Evolutionary conservation across 768 basidiomycete genomes (phyloP).

Genomic region (Xerocomellus amylosporus): DNA sequence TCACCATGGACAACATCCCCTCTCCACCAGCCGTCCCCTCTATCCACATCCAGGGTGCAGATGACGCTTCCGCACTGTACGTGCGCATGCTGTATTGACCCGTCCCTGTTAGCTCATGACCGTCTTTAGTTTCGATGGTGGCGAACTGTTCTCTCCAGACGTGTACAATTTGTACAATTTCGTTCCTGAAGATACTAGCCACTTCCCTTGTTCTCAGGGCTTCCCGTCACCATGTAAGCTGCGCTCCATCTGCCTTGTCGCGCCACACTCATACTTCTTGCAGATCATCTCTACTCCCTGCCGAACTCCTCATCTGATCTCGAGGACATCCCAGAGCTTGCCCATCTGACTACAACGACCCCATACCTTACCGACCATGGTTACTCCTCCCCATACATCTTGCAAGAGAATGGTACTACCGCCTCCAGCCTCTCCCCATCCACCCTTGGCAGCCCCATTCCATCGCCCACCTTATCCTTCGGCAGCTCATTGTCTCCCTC

Average conservation of each 20-base stretch:
- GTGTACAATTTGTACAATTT: not conserved
- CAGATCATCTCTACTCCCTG: not conserved
- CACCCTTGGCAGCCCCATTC: conserved; percentile 13
- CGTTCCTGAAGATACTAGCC: not conserved
- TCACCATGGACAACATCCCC: conserved; percentile 13
- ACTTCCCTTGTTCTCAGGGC: conserved; percentile 1
- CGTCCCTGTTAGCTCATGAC: conserved; percentile 8
- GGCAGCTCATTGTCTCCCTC: conserved; percentile 23
- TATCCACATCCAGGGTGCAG: conserved; percentile 15
- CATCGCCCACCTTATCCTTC: conserved; percentile 29
- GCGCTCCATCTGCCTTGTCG: not conserved
- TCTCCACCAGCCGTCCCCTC: conserved; percentile 12
- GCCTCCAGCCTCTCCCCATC: conserved; percentile 8
- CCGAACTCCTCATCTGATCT: conserved; percentile 1
- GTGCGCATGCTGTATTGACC: conserved; percentile 5
- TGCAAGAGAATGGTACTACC: conserved; percentile 7
- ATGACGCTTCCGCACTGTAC: conserved; percentile 13
- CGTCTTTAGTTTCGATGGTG: conserved; percentile 7
- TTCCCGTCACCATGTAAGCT: conserved; percentile 7
- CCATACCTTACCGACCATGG: conserved; percentile 8
- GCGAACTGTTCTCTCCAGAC: not conserved
- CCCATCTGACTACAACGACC: conserved; percentile 6
- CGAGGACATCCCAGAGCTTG: conserved; percentile 21
- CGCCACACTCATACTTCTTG: conserved; percentile 18
- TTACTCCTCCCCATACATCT: conserved; percentile 14